Evolutionary conservation across 148 eudicot genomes (phyloP), one percentile per base, ranked within the genome.

Genomic region (Silene conica): DNA sequence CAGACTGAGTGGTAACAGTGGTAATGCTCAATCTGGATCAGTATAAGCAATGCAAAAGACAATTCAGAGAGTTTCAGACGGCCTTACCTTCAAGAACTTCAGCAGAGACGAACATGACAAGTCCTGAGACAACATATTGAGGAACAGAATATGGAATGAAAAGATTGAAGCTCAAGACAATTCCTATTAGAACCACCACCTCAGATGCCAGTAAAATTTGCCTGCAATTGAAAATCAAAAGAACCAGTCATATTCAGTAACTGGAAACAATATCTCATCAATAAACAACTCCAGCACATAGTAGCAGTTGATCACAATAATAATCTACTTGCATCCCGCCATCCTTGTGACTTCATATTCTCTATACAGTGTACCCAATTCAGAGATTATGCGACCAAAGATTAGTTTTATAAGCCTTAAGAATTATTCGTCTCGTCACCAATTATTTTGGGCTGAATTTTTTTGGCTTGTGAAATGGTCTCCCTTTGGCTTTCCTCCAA

Each of bases 31-130:
- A 12, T 25, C 16, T 63, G 28, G 67, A 26, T 63, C 67, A 28
- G 67, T 15, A 18, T 63, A 63, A 63, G 41, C 67, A 54, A 14
- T 54, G 14, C 34, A 55, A 26, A 11, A 46, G 61, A 66, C 9
- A 28, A 3, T 21, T 18, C 18, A 21, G 12, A 31, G 19, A 6
- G 20, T 4, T 3, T 31, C 18, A 15, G 59, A 26, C 76, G 23
- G 71, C 41, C 72, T 76, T 88, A 92, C 97, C 97, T 85, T 92
- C 97, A 45, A 92, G 85, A 67, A 89, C 97, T 86, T 92, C 97
- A 74, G 92, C 92, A 63, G 85, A 77, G 25, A 92, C 97, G 45
- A 92, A 92, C 92, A 92, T 78, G 69, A 92, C 77, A 60, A 92
- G 86, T 22, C 97, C 97, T 2, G 97, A 92, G 50, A 76, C 14